Percentiles rank a stretch among this genome's conserved stretches.
Evolutionary conservation across 1,284 basidiomycete genomes (phyloP).

Genomic region (Inonotus obliquus): DNA sequence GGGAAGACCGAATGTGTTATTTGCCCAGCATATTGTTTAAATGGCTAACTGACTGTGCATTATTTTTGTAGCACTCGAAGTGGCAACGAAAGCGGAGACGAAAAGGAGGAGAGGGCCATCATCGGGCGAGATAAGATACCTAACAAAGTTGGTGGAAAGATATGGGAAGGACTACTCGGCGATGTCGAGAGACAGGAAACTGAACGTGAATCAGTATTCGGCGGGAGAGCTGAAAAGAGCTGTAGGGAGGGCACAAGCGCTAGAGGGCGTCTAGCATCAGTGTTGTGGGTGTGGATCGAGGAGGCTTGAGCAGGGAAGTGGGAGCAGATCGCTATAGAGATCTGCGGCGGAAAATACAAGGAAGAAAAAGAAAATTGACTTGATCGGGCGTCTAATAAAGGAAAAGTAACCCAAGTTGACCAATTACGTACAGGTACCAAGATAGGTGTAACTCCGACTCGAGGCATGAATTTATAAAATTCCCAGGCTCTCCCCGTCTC

Average conservation of each 20-base stretch:
- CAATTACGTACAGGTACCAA: not conserved
- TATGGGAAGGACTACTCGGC: conserved; percentile 70
- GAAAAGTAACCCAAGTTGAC: not conserved
- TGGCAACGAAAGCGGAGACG: conserved; percentile 36
- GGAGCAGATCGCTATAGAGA: conserved; percentile 1
- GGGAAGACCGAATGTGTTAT: conserved; percentile 1
- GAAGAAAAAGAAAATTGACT: not conserved
- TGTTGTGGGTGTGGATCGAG: not conserved
- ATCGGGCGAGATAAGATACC: conserved; percentile 62
- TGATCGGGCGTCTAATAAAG: not conserved
- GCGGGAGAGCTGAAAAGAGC: conserved; percentile 73
- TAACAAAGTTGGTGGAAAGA: conserved; percentile 63
- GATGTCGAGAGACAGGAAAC: conserved; percentile 78
- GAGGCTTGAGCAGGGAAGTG: not conserved
- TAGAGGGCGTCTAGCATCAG: not conserved
- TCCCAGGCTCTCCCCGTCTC: not conserved
- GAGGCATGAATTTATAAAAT: not conserved
- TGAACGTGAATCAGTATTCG: conserved; percentile 87
- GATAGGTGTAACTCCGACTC: not conserved
- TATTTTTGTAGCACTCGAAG: conserved; percentile 41
- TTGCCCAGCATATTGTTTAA: no score
- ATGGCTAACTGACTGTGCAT: not conserved
- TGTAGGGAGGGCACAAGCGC: conserved; percentile 45
- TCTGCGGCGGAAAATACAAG: conserved; percentile 1
- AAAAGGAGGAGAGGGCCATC: conserved; percentile 55